phyloP scores from a whole-genome alignment of 1,139 yeast species.

The Sugiyamaella xylanicola region DNA sequence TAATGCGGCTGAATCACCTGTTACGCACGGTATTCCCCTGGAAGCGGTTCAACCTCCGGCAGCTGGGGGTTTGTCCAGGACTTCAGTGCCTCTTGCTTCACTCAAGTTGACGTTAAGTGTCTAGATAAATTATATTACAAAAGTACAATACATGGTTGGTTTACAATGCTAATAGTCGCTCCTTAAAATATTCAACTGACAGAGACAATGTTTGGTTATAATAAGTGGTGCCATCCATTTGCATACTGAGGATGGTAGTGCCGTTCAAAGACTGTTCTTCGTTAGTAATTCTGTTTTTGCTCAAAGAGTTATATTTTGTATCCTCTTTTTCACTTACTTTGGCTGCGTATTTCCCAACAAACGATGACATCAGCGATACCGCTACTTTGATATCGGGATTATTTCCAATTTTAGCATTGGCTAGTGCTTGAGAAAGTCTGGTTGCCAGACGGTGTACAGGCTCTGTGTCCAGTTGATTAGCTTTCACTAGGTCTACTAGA shows the following conservation, averaged over 20 bases:
- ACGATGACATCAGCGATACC: constrained; percentile 53
- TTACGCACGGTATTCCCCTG: too few species aligned
- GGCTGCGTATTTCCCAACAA: constrained; percentile 46
- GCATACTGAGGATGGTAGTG: constrained; percentile 34
- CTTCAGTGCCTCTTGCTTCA: too few species aligned
- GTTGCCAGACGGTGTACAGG: constrained; percentile 34
- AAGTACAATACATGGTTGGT: background rate
- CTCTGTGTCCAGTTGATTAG: constrained; percentile 2
- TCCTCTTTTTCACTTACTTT: constrained; percentile 18
- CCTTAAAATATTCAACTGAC: constrained; percentile 29
- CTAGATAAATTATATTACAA: constrained; percentile 5
- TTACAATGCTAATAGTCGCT: constrained; percentile 23
- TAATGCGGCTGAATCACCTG: constrained; percentile 7
- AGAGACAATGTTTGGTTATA: constrained; percentile 32
- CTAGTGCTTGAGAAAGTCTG: constrained; percentile 43
- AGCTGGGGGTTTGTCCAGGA: background rate
- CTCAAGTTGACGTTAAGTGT: background rate
- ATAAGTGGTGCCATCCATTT: constrained; percentile 34
- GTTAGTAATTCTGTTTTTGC: constrained; percentile 10
- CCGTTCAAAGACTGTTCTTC: constrained; percentile 24
- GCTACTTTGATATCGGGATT: constrained; percentile 50
- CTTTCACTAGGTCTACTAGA: constrained; percentile 12
- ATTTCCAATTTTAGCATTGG: constrained; percentile 44
- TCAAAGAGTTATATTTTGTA: background rate
- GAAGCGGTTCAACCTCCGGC: too few species aligned